phyloP scores from a whole-genome alignment of 257 asterid species.

The Marsdenia floribunda region DNA sequence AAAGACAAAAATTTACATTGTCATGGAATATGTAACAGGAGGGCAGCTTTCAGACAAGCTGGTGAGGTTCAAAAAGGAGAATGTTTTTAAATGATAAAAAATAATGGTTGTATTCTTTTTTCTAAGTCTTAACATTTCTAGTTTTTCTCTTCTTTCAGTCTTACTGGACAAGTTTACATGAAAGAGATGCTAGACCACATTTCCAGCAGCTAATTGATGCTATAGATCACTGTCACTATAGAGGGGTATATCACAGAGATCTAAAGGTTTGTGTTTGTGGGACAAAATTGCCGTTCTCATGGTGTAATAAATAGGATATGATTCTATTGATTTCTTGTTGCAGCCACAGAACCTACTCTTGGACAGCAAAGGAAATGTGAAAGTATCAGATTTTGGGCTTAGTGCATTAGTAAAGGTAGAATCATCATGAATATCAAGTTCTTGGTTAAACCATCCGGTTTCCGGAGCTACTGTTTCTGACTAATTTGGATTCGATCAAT shows the following conservation, averaged over 20 bases:
- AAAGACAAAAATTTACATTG: constrained; percentile 27
- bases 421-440: no score
- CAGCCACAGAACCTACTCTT: constrained; percentile 34
- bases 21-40: constrained; percentile 28
- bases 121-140: background rate
- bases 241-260: constrained; percentile 34
- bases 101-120: background rate
- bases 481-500: no score
- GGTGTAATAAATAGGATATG: background rate
- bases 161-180: constrained; percentile 12
- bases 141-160: constrained; percentile 5
- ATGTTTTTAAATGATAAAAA: background rate
- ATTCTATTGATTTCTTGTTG: background rate
- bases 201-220: constrained; percentile 35
- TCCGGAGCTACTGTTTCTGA: no score
- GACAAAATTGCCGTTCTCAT: background rate
- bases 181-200: constrained; percentile 23
- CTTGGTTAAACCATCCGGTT: no score
- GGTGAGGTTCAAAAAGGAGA: constrained; percentile 12
- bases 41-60: constrained; percentile 27
- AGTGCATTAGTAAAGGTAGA: constrained; percentile 25
- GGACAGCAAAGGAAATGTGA: constrained; percentile 23
- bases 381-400: constrained; percentile 34
- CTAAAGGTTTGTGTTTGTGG: constrained; percentile 16
- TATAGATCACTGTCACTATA: constrained; percentile 26